Percentiles rank a stretch among this genome's conserved stretches.
Conservation (phyloP, 331 rosid species). For the Saraca asoca region DNA sequence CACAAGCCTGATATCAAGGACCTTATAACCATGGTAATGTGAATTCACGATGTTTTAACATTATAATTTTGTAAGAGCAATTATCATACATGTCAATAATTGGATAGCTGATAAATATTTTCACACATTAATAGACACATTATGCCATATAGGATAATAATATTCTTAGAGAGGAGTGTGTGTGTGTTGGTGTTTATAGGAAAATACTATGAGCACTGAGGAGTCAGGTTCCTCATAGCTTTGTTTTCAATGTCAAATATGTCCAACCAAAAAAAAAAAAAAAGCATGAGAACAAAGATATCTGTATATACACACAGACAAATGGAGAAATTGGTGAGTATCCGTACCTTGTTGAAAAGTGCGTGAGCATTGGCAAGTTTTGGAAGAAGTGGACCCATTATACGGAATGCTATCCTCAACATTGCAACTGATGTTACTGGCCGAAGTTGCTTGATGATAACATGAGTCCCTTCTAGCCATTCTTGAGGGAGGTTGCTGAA, state of each 20-base stretch:
- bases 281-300: not conserved
- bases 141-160: constrained; percentile 19
- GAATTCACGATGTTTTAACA: not conserved
- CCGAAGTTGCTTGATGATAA: constrained; percentile 77
- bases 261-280: not conserved
- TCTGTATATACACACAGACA: not conserved
- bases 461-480: constrained; percentile 88
- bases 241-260: constrained; percentile 12
- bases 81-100: not conserved
- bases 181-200: not conserved
- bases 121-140: not conserved
- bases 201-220: constrained; percentile 1
- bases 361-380: constrained; percentile 87
- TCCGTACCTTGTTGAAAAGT: constrained; percentile 74
- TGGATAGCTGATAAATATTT: not conserved
- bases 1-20: not conserved
- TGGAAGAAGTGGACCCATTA: constrained; percentile 95
- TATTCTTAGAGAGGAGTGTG: constrained; percentile 4
- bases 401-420: constrained; percentile 94
- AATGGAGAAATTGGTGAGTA: constrained; percentile 28
- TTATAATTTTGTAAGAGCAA: not conserved
- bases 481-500: constrained; percentile 95
- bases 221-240: constrained; percentile 8
- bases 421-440: constrained; percentile 91
- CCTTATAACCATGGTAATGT: not conserved